Base-by-base conservation (phyloP, 306 rosid species). In the Prunus armeniaca region DNA sequence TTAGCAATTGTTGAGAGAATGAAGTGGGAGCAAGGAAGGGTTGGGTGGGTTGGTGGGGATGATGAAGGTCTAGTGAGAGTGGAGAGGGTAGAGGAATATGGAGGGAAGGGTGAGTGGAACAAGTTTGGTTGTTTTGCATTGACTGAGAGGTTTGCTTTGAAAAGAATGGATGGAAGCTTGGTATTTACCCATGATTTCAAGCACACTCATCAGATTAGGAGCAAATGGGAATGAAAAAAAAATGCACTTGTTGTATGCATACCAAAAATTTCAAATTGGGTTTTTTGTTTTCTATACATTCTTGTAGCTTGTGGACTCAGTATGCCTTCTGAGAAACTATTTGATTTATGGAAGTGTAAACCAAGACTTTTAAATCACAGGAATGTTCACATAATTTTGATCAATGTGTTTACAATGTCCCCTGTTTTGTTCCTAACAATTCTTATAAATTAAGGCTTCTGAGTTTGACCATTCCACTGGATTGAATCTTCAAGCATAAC, bases 1-100 rank as follows among this genome's bases (percentile, higher is more conserved):
- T 72, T 52, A n/a, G 87, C 83, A 17, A 78, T 92, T 58, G 82
- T 89, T 71, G 93, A 92, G 67, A 89, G 95, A 76, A 86, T 94
- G 92, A 90, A 75, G 72, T 84, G 88, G 88, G 87, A 87, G 77
- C 57, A 77, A 65, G 83, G 69, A 34, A 85, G 87, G 69, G 85
- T 80, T 18, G 87, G 91, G 2, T 78, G 71, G 79, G 55, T 43
- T 4, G 45, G 86, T 78, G 89, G 91, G 76, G 67, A 73, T 20
- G 78, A 57, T 20, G 75, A 66, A 49, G 57, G 65, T 85, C 69
- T 50, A 41, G 71, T 69, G 72, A 77, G 86, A 22, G 84, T 87
- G 20, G 58, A 80, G 69, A 90, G 79, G 80, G 83, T 75, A 28
- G 97, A 92, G 75, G 88, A 85, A 66, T 89, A 75, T 69, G 68